Percentiles rank a stretch among this genome's conserved stretches.
These are phyloP conservation scores for Jimgerdemannia lactiflua DNA, from an alignment of 192 early-diverging fungal genomes.

Conservation along the genomic window DNA sequence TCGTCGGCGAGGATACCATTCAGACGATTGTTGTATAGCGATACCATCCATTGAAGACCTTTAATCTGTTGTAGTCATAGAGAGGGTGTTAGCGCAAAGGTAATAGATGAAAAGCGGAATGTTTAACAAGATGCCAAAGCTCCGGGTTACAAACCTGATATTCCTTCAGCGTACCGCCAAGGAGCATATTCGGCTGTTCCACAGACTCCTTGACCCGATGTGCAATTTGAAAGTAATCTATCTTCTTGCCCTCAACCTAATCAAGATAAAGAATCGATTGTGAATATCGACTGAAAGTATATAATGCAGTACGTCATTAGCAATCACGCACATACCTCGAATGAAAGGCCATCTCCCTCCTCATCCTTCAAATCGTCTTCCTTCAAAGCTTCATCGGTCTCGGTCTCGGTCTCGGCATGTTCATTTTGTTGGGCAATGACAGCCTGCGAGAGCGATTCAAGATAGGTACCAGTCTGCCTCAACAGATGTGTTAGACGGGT, in stretches of 20 bases:
- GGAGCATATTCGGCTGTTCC: conserved; percentile 79
- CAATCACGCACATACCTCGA: conserved; percentile 12
- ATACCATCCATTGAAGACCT: conserved; percentile 99
- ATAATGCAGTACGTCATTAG: not conserved
- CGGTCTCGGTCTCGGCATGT: conserved; percentile 26
- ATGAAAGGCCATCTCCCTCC: conserved; percentile 28
- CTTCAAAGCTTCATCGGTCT: conserved; percentile 37
- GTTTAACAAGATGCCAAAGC: not conserved
- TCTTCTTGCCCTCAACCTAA: conserved; percentile 41
- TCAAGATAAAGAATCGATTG: not conserved
- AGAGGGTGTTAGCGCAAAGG: not conserved
- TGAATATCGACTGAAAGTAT: not conserved
- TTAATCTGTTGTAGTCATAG: conserved; percentile 50
- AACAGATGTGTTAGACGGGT: conserved; percentile 92
- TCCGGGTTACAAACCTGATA: conserved; percentile 61
- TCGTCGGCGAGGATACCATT: conserved; percentile 99
- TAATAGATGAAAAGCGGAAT: not conserved
- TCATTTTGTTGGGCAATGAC: conserved; percentile 80
- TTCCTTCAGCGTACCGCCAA: conserved; percentile 92
- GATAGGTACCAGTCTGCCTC: conserved; percentile 84
- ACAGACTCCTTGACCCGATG: conserved; percentile 83
- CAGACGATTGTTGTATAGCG: conserved; percentile 95
- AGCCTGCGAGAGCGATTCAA: conserved; percentile 80
- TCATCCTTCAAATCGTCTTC: conserved; percentile 41
- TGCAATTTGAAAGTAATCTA: conserved; percentile 86